Conservation (phyloP, 495 filamentous ascomycete species). For the Amniculicola lignicola region DNA sequence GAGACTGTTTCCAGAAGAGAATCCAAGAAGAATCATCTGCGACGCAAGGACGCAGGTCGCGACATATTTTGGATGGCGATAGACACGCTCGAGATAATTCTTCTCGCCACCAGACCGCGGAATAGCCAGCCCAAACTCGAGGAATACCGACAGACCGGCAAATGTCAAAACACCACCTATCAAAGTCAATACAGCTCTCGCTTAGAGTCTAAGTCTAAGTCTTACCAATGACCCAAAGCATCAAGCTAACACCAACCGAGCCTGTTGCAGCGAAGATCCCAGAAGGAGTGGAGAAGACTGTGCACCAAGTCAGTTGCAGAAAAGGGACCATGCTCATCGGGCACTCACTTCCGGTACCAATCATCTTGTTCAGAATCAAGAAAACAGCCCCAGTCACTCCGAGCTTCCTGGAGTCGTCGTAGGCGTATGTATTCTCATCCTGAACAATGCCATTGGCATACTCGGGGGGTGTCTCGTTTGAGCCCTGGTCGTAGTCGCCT, state of each 20-base stretch:
- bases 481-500: background rate
- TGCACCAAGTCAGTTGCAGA: too few species aligned
- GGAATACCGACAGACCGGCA: slow-evolving; percentile 48
- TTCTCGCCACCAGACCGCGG: slow-evolving; percentile 36
- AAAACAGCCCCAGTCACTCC: slow-evolving; percentile 53
- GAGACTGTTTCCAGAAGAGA: slow-evolving; percentile 45
- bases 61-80: slow-evolving; percentile 34
- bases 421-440: slow-evolving; percentile 45
- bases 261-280: slow-evolving; percentile 49
- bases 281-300: slow-evolving; percentile 53
- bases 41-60: slow-evolving; percentile 30
- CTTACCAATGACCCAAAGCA: slow-evolving; percentile 45
- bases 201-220: background rate
- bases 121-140: slow-evolving; percentile 46
- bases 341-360: slow-evolving; percentile 52
- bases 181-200: background rate
- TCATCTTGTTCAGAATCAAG: slow-evolving; percentile 58
- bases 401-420: slow-evolving; percentile 48
- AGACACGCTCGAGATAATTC: slow-evolving; percentile 36
- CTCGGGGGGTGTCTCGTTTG: background rate
- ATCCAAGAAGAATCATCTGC: slow-evolving; percentile 49
- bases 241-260: slow-evolving; percentile 46
- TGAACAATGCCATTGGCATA: slow-evolving; percentile 26
- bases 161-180: slow-evolving; percentile 38
- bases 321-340: too few species aligned